Conservation (phyloP, 306 rosid genomes). For the Vigna trinervia region DNA sequence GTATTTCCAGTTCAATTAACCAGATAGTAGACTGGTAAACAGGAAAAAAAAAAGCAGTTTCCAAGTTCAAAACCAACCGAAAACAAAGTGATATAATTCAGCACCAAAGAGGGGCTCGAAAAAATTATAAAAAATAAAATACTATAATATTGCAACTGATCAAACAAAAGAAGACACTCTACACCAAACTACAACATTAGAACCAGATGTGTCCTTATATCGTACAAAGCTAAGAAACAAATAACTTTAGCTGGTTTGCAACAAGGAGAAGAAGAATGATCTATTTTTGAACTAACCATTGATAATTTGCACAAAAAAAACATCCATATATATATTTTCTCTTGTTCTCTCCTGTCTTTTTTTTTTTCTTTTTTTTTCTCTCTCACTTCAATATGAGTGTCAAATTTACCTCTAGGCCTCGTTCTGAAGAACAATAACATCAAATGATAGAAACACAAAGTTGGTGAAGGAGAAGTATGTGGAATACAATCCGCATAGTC, state of each 20-base stretch:
- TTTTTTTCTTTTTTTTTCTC: neutral
- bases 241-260: slow-evolving; percentile 43
- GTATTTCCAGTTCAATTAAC: slow-evolving; percentile 45
- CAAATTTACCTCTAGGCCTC: slow-evolving; percentile 49
- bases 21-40: slow-evolving; percentile 54
- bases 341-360: slow-evolving; percentile 32
- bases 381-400: slow-evolving; percentile 47
- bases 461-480: slow-evolving; percentile 42
- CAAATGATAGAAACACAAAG: slow-evolving; percentile 42
- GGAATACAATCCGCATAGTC: slow-evolving; percentile 4
- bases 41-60: slow-evolving; percentile 52
- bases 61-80: slow-evolving; percentile 51
- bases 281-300: slow-evolving; percentile 45
- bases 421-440: slow-evolving; percentile 28
- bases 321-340: slow-evolving; percentile 27
- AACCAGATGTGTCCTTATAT: slow-evolving; percentile 40
- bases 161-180: slow-evolving; percentile 38
- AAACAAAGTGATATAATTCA: slow-evolving; percentile 38
- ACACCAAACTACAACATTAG: slow-evolving; percentile 38
- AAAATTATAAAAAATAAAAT: neutral
- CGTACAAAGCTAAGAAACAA: slow-evolving; percentile 45
- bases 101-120: slow-evolving; percentile 3
- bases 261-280: slow-evolving; percentile 43
- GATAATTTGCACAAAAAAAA: slow-evolving; percentile 46
- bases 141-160: slow-evolving; percentile 5